Percentiles rank a stretch among this genome's conserved stretches.
These are phyloP conservation scores for Biscogniauxia marginata DNA, from an alignment of 2,329 filamentous ascomycete genomes.

Conservation along the genomic window DNA sequence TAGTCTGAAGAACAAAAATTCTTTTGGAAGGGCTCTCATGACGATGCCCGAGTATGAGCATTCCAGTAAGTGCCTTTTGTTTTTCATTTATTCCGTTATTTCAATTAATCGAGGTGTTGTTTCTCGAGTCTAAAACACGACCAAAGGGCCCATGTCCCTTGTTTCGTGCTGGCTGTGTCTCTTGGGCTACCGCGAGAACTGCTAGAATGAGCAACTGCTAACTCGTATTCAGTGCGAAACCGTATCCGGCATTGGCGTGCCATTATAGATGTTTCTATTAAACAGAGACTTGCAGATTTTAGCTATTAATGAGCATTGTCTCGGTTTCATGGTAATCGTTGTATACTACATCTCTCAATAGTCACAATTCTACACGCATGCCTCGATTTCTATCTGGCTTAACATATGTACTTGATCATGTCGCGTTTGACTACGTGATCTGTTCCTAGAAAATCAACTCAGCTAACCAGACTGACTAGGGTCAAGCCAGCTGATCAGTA, in stretches of 20 bases:
- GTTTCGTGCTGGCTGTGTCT: not conserved
- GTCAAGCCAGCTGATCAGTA: too few species aligned
- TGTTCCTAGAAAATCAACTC: too few species aligned
- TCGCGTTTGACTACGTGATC: not conserved
- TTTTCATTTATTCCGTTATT: not conserved
- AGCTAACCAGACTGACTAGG: too few species aligned
- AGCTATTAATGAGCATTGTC: slow-evolving; percentile 6
- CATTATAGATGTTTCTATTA: slow-evolving; percentile 27
- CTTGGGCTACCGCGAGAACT: too few species aligned
- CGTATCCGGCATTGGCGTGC: slow-evolving; percentile 32
- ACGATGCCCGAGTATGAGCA: slow-evolving; percentile 38
- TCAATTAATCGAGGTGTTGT: not conserved
- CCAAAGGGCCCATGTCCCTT: not conserved
- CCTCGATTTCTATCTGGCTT: too few species aligned
- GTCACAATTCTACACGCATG: not conserved
- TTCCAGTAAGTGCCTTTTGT: slow-evolving; percentile 1
- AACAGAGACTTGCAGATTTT: slow-evolving; percentile 22
- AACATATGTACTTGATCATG: not conserved
- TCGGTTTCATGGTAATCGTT: not conserved
- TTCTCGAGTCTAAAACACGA: not conserved
- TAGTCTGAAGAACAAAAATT: slow-evolving; percentile 16
- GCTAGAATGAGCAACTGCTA: not conserved
- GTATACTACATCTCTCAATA: not conserved
- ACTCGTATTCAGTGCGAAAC: slow-evolving; percentile 14
- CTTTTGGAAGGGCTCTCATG: slow-evolving; percentile 34